Conservation (phyloP, 768 basidiomycete species). For the Leccinum imitatum region DNA sequence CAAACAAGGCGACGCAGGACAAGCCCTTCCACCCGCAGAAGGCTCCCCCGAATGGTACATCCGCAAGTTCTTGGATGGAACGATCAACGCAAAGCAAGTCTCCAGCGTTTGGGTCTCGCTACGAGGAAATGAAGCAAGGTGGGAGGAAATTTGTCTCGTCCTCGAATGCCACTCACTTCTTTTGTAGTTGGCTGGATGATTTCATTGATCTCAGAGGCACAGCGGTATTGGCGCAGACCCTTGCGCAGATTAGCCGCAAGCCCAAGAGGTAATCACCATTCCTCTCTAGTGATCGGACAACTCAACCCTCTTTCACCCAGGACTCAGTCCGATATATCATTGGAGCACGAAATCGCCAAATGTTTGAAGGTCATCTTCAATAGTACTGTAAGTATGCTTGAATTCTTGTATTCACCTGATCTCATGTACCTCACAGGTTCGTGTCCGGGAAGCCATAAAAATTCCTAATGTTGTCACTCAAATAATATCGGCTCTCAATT, state of each 20-base stretch:
- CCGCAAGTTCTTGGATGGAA: constrained; percentile 83
- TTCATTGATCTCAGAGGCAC: constrained; percentile 81
- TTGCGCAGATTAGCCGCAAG: constrained; percentile 75
- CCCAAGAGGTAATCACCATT: constrained; percentile 51
- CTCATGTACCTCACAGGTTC: constrained; percentile 43
- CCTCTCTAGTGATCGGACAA: background rate
- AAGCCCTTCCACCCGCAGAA: constrained; percentile 50
- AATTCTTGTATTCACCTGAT: background rate
- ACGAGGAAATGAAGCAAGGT: constrained; percentile 82
- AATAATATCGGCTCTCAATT: constrained; percentile 80
- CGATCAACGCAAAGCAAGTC: constrained; percentile 80
- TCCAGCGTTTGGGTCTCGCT: constrained; percentile 72
- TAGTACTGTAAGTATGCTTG: constrained; percentile 42
- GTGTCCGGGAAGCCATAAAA: constrained; percentile 69
- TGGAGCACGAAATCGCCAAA: constrained; percentile 90
- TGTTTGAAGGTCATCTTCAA: constrained; percentile 85
- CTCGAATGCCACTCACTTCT: constrained; percentile 17
- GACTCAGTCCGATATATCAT: constrained; percentile 51
- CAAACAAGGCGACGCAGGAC: constrained; percentile 60
- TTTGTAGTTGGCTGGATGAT: constrained; percentile 70
- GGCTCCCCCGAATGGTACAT: constrained; percentile 93
- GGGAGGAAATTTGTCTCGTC: constrained; percentile 23
- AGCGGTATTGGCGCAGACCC: constrained; percentile 76
- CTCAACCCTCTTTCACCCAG: constrained; percentile 13
- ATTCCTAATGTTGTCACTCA: constrained; percentile 74